Percentiles rank a stretch among this genome's conserved stretches.
Evolutionary conservation across 2,329 filamentous ascomycete genomes (phyloP).

Genomic region (Lithohypha guttulata): DNA sequence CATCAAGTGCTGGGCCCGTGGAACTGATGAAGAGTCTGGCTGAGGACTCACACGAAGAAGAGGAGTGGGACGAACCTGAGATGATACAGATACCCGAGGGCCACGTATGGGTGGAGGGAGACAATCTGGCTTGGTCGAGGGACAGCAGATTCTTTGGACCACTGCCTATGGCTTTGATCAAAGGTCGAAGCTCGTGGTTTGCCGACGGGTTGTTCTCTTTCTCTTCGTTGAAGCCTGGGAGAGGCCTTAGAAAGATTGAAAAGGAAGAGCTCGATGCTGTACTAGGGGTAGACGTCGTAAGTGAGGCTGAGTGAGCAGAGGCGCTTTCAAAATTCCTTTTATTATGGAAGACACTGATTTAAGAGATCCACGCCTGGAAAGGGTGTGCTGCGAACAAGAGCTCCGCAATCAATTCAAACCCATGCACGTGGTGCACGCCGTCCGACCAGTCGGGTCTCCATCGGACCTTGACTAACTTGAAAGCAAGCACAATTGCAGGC

Average conservation of each 20-base stretch:
- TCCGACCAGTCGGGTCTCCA: too few species aligned
- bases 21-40: neutral
- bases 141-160: slow-evolving; percentile 84
- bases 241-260: neutral
- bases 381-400: too few species aligned
- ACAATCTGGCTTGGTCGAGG: slow-evolving; percentile 72
- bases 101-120: slow-evolving; percentile 83
- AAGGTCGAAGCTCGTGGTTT: slow-evolving; percentile 50
- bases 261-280: slow-evolving; percentile 5
- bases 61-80: slow-evolving; percentile 25
- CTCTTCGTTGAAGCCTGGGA: slow-evolving; percentile 11
- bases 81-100: slow-evolving; percentile 62
- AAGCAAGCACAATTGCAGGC: too few species aligned
- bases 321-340: too few species aligned
- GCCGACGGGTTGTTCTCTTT: slow-evolving; percentile 18
- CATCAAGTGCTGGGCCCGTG: neutral
- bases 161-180: slow-evolving; percentile 71
- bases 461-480: too few species aligned
- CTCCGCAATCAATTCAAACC: too few species aligned
- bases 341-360: too few species aligned
- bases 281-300: too few species aligned
- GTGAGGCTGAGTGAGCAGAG: too few species aligned
- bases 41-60: slow-evolving; percentile 1
- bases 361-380: too few species aligned
- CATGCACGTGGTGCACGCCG: too few species aligned